phyloP scores from a whole-genome alignment of 768 basidiomycete genomes.

The Fomitopsis pulvina region DNA sequence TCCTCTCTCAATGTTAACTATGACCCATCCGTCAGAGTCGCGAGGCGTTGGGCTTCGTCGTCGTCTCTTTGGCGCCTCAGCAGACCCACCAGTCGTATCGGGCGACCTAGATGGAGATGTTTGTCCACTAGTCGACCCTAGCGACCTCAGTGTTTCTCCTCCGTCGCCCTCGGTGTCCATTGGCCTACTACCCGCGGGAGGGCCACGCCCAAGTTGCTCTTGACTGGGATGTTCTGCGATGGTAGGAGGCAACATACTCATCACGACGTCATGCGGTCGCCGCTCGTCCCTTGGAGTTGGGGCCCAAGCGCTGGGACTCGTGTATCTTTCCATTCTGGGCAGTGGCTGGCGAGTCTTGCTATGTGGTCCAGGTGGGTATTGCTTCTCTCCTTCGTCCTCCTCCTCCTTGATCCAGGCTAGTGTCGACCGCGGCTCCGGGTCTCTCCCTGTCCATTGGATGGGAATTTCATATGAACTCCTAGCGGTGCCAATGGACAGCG shows the following conservation, averaged over 20 bases:
- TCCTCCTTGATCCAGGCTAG: slow-evolving; percentile 18
- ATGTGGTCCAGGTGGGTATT: not conserved
- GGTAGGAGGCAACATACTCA: slow-evolving; percentile 17
- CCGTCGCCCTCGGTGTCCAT: not conserved
- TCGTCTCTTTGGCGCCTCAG: not conserved
- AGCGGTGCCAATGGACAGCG: slow-evolving; percentile 43
- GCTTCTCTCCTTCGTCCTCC: slow-evolving; percentile 20
- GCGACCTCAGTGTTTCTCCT: not conserved
- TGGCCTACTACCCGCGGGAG: not conserved
- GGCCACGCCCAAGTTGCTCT: slow-evolving; percentile 10
- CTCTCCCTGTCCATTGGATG: slow-evolving; percentile 56
- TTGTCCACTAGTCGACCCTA: not conserved
- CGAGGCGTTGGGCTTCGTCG: slow-evolving; percentile 3
- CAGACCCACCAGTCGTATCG: not conserved
- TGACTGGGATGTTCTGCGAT: slow-evolving; percentile 18
- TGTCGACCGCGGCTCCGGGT: slow-evolving; percentile 17
- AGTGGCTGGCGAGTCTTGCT: not conserved
- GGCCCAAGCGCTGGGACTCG: slow-evolving; percentile 44
- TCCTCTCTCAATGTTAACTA: slow-evolving; percentile 21
- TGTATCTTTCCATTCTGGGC: slow-evolving; percentile 3
- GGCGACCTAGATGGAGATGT: not conserved
- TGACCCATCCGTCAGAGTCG: slow-evolving; percentile 22
- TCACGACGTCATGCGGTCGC: slow-evolving; percentile 17
- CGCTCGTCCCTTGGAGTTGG: slow-evolving; percentile 46
- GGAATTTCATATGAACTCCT: slow-evolving; percentile 43